These are phyloP conservation scores for Solanum virginianum DNA, from an alignment of 257 asterid species.

Conservation along the genomic window DNA sequence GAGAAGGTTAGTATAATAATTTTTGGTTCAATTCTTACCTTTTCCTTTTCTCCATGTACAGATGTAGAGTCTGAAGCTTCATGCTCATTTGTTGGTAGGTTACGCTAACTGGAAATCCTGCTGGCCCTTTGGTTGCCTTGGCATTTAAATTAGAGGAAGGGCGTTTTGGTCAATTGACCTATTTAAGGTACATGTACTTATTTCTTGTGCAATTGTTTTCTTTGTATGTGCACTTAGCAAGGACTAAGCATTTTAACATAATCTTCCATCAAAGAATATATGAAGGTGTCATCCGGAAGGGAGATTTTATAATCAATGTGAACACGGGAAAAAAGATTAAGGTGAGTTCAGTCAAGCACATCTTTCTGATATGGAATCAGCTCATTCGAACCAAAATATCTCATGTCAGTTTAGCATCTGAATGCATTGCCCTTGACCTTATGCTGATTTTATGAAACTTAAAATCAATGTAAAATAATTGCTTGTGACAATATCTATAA, in stretches of 20 bases:
- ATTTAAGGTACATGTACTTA: conserved; percentile 53
- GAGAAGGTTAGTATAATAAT: conserved; percentile 48
- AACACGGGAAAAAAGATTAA: conserved; percentile 94
- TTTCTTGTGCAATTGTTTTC: background rate
- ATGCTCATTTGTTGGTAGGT: conserved; percentile 39
- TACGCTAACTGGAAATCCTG: conserved; percentile 66
- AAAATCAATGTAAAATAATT: background rate
- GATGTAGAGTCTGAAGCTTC: background rate
- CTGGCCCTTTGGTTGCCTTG: conserved; percentile 93
- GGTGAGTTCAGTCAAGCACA: conserved; percentile 25
- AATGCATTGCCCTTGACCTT: background rate
- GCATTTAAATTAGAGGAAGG: conserved; percentile 98
- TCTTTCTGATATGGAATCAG: background rate
- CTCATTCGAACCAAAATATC: background rate
- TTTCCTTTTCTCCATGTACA: background rate
- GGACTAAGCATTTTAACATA: background rate
- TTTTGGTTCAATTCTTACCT: background rate
- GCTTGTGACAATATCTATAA: background rate
- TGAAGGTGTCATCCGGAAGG: conserved; percentile 93
- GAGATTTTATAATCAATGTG: conserved; percentile 72
- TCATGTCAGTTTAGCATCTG: background rate
- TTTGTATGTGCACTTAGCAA: background rate
- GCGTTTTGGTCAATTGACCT: conserved; percentile 88
- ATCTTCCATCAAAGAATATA: conserved; percentile 53
- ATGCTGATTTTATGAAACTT: background rate